A percentile compares a stretch with the other conserved stretches of the same genome.
Conservation (phyloP, 805 yeast species). For the Deakozyma indianensis region DNA sequence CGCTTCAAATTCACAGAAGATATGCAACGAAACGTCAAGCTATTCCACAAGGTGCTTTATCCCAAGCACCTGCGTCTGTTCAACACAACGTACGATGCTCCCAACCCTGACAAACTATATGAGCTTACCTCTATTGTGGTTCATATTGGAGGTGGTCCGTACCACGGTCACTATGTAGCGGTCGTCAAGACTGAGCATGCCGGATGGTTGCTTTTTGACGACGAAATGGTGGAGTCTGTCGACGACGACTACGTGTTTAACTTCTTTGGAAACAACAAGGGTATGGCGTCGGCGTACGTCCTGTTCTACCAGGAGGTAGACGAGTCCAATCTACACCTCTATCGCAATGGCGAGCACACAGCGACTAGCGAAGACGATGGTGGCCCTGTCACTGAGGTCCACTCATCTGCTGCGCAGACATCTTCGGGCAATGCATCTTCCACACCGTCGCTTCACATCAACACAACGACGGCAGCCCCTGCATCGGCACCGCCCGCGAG, state of each 20-base stretch:
- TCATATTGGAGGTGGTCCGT: constrained; percentile 95
- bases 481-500: not conserved
- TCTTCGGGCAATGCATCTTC: not conserved
- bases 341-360: constrained; percentile 13
- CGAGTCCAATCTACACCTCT: constrained; percentile 11
- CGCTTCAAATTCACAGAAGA: constrained; percentile 85
- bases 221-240: constrained; percentile 83
- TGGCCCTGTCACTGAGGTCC: constrained; percentile 5
- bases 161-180: constrained; percentile 92
- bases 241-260: constrained; percentile 69
- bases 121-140: constrained; percentile 79
- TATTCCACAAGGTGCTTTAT: constrained; percentile 74
- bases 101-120: constrained; percentile 43
- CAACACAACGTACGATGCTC: constrained; percentile 42
- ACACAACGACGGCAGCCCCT: not conserved
- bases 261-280: constrained; percentile 79
- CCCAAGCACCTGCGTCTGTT: constrained; percentile 59
- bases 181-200: constrained; percentile 61
- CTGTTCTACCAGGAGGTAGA: constrained; percentile 56
- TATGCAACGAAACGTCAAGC: constrained; percentile 65
- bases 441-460: not conserved
- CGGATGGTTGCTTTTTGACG: constrained; percentile 91
- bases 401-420: not conserved
- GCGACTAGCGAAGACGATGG: constrained; percentile 8
- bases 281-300: constrained; percentile 84